Percentiles rank a stretch among this genome's conserved stretches.
phyloP scores from a whole-genome alignment of 495 filamentous ascomycete genomes.

The Articulospora tetracladia region DNA sequence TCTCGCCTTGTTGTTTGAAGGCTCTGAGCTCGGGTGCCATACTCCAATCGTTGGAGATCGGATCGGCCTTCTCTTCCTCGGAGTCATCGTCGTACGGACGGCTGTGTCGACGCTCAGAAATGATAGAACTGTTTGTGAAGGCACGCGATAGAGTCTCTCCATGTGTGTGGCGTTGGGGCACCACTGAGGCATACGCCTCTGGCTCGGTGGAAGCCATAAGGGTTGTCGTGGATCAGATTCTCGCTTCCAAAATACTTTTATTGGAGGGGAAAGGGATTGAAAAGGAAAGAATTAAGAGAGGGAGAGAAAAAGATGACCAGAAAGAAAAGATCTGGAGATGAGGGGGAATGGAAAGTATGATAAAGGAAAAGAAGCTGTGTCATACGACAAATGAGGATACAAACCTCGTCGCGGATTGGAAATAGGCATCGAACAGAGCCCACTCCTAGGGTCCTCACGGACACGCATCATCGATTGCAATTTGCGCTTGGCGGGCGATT shows the following conservation, averaged over 20 bases:
- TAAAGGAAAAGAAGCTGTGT: not conserved
- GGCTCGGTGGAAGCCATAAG: slow-evolving; percentile 18
- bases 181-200: slow-evolving; percentile 14
- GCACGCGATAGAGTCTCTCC: slow-evolving; percentile 7
- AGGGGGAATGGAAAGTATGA: not conserved
- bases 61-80: slow-evolving; percentile 11
- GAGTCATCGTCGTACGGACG: slow-evolving; percentile 6
- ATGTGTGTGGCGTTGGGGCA: not conserved
- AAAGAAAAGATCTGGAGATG: not conserved
- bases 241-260: not conserved
- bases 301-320: not conserved
- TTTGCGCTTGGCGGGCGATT: not conserved
- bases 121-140: slow-evolving; percentile 6
- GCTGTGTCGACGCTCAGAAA: slow-evolving; percentile 7
- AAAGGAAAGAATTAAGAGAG: not conserved
- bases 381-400: not conserved
- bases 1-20: slow-evolving; percentile 40
- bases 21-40: slow-evolving; percentile 42
- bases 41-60: slow-evolving; percentile 37
- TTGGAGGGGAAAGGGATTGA: not conserved
- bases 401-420: not conserved
- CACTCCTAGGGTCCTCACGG: not conserved
- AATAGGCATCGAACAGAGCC: not conserved
- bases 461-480: not conserved
- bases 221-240: not conserved